Evolutionary conservation across 441 rosid genomes (phyloP), one percentile per base, ranked within the genome.

Genomic region (Daphne laureola): DNA sequence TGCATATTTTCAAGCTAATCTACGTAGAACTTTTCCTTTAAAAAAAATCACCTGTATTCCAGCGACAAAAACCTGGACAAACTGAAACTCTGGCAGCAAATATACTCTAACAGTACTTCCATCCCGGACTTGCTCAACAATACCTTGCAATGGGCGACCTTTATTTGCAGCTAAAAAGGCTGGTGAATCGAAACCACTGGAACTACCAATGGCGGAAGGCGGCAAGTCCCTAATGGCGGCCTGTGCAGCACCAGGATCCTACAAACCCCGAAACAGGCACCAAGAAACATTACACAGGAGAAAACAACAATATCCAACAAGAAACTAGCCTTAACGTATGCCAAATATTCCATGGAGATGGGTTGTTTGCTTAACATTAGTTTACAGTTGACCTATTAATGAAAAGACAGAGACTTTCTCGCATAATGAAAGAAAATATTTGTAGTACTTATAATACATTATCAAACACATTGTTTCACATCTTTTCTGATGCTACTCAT

Each of bases 61-160:
- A 3, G 99, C 98, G 67, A 94, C 83, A 71, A 82, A 86, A 6
- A 94, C 99, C 76, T 86, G 96, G 56, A 94, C 96, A 67, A 83
- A 94, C 74, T 87, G 95, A 70, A 94, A 87, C 42, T 82, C 94
- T 14, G 99, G 99, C 68, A 94, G 98, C 85, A 94, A 79, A 74
- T 90, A 78, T 44, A 87, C 95, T 42, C 95, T 82, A 18, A 94
- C 69, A 42, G 93, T 85, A 56, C 97, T 94, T 49, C 99, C 99
- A 81, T 94, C 97, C 50, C 96, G 96, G 65, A 87, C 91, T 71
- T 93, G 97, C 87, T 93, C 97, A 41, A 93, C 99, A 69, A 90
- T 72, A 61, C 84, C 82, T 77, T 93, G 67, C 95, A 93, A 72
- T 48, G 96, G 83, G 53, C 73, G 78, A 53, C 99, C 99, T 73